These are phyloP conservation scores for Leucosporidium yakuticum DNA, from an alignment of 768 basidiomycete species.

Conservation along the genomic window DNA sequence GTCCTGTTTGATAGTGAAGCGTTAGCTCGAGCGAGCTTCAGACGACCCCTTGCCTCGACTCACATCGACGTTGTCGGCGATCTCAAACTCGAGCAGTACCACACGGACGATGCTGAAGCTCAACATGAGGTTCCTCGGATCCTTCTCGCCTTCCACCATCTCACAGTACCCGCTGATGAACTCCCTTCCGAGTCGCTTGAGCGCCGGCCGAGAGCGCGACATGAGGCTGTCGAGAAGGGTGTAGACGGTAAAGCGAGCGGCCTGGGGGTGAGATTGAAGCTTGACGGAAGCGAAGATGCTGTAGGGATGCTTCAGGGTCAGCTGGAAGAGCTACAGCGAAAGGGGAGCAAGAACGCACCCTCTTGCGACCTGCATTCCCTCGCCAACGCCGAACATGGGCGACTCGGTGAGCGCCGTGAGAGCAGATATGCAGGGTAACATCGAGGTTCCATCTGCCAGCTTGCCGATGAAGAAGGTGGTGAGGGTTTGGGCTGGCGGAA, in stretches of 20 bases:
- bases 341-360: conserved; percentile 50
- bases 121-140: conserved; percentile 84
- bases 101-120: conserved; percentile 85
- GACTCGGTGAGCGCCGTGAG: conserved; percentile 61
- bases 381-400: conserved; percentile 58
- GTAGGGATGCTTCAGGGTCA: conserved; percentile 5
- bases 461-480: conserved; percentile 77
- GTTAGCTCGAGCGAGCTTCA: background rate
- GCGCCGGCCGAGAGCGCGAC: conserved; percentile 51
- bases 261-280: conserved; percentile 75
- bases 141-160: conserved; percentile 93
- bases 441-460: conserved; percentile 64
- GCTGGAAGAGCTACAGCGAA: too few relatives aligned
- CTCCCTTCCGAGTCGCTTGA: conserved; percentile 27
- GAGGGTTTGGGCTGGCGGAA: conserved; percentile 65
- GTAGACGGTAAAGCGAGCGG: conserved; percentile 73
- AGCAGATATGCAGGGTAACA: conserved; percentile 74
- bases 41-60: background rate
- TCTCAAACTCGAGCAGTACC: conserved; percentile 80
- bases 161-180: conserved; percentile 70
- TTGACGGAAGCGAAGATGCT: conserved; percentile 72
- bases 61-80: conserved; percentile 69
- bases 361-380: conserved; percentile 57
- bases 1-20: conserved; percentile 51
- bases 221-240: conserved; percentile 71